These are phyloP conservation scores for Boletus tomentosulus DNA, from an alignment of 768 basidiomycete species.

Conservation along the genomic window DNA sequence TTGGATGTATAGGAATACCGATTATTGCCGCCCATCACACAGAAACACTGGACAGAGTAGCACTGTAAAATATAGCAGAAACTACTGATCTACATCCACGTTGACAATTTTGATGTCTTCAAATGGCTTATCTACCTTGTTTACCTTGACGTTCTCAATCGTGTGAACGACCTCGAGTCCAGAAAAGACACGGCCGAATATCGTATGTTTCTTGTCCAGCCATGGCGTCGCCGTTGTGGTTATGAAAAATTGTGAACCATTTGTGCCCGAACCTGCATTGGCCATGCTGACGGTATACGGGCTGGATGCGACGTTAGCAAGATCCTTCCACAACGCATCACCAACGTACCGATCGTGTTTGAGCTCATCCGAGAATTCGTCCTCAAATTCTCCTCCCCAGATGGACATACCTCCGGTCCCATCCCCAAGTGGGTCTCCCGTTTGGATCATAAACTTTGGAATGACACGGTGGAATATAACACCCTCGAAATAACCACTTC, in stretches of 20 bases:
- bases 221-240: slow-evolving; percentile 93
- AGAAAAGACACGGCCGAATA: slow-evolving; percentile 85
- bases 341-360: slow-evolving; percentile 78
- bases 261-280: slow-evolving; percentile 84
- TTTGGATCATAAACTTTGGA: slow-evolving; percentile 98
- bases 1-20: slow-evolving; percentile 22
- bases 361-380: slow-evolving; percentile 86
- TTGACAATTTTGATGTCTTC: slow-evolving; percentile 93
- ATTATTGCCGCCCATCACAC: slow-evolving; percentile 29
- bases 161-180: slow-evolving; percentile 88
- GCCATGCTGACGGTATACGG: slow-evolving; percentile 97
- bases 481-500: slow-evolving; percentile 88
- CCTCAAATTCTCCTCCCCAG: slow-evolving; percentile 88
- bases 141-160: slow-evolving; percentile 88
- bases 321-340: not conserved
- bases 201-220: slow-evolving; percentile 89
- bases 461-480: slow-evolving; percentile 97
- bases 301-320: slow-evolving; percentile 36
- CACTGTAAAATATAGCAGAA: slow-evolving; percentile 32
- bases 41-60: slow-evolving; percentile 44
- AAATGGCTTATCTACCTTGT: slow-evolving; percentile 82
- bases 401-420: slow-evolving; percentile 90
- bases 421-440: slow-evolving; percentile 92
- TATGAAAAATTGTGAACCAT: slow-evolving; percentile 98
- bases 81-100: slow-evolving; percentile 60